Evolutionary conservation across 257 asterid genomes (phyloP).

Genomic region (Anisodus tanguticus): DNA sequence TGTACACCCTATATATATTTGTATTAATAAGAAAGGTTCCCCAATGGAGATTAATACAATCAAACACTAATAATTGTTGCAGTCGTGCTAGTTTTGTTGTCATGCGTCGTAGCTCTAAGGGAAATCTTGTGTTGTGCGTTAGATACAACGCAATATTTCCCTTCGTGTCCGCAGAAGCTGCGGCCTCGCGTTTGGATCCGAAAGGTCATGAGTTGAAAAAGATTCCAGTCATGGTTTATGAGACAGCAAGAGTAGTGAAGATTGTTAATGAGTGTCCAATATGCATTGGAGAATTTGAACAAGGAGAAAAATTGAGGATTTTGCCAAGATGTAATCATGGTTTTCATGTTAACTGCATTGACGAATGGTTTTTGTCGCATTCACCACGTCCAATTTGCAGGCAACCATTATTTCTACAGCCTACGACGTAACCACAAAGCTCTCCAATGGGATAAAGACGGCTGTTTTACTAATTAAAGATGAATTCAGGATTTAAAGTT

Average conservation of each 20-base stretch:
- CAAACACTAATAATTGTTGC: no score
- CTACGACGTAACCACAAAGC: neutral
- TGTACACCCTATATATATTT: no score
- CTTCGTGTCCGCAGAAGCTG: neutral
- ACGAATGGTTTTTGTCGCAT: neutral
- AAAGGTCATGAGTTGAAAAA: neutral
- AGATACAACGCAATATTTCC: no score
- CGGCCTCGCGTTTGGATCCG: neutral
- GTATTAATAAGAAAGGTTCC: no score
- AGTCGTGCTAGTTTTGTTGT: no score
- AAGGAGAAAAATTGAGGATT: neutral
- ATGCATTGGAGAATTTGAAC: neutral
- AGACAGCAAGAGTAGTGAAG: neutral
- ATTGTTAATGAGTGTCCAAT: neutral
- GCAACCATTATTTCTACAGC: neutral
- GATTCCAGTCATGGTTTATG: neutral
- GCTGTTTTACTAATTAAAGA: neutral
- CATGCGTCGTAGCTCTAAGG: no score
- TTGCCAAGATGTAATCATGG: neutral
- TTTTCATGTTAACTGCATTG: neutral
- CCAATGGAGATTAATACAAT: no score
- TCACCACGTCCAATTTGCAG: neutral
- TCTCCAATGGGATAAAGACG: neutral
- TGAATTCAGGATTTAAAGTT: neutral
- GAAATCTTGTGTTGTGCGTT: no score